Base-by-base conservation (phyloP, 2,329 filamentous ascomycete species). In the Claviceps spartinae region DNA sequence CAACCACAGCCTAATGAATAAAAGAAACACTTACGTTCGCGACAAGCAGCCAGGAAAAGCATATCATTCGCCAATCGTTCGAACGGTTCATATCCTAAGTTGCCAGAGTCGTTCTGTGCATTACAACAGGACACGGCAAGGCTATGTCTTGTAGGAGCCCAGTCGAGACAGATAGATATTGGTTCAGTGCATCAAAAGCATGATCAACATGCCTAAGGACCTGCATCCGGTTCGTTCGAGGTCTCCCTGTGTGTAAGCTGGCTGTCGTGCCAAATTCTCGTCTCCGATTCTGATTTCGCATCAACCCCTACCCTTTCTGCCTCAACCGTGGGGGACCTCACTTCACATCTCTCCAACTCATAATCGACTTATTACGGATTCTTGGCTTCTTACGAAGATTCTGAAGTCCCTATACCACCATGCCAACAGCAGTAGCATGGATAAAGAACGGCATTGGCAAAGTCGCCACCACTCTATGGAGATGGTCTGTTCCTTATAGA, bases 401-500 rank as follows among this genome's bases (percentile, higher is more conserved):
- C 9, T 42, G 18, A 11, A 18, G 20, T 42, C 3, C 4, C n/a
- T 11, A 0, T 20, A 2, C 14, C 11, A 13, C 42, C 42, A 22
- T 44, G 22, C 0, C 22, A 44, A 14, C 42, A 26, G 13, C 42
- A 44, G 48, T 26, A 16, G n/a, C 38, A 22, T 42, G 37, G 20
- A 16, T 20, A 14, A 49, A 11, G 36, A 22, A 36, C 16, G 38
- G 48, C 48, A 34, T 49, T 14, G 48, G 20, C 13, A 45, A 50
- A n/a, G 49, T 9, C 36, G 37, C 8, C 36, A 20, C 26, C n/a
- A n/a, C 41, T 13, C 20, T 58, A 22, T 57, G 57, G 57, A 38
- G 52, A n/a, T 58, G 57, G 55, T 57, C 57, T 6, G 55, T 58
- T 18, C 54, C 54, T 5, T 53, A 56, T 46, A 56, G 53, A 22